Evolutionary conservation across 192 early-diverging fungal genomes (phyloP).

Genomic region (Entomortierella lignicola): DNA sequence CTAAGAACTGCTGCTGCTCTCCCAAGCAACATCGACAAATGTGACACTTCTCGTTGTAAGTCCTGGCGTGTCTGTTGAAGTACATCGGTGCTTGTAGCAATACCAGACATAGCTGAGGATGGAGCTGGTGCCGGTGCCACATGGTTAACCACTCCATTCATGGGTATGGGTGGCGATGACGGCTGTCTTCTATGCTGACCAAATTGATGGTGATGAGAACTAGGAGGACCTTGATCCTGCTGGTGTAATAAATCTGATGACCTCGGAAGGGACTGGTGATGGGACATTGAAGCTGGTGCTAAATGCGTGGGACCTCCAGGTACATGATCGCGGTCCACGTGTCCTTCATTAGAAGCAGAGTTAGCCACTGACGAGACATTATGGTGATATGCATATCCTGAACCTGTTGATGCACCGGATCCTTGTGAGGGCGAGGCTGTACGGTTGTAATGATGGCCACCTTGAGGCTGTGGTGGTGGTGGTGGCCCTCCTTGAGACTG

Average conservation of each 20-base stretch:
- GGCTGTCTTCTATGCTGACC: conserved; percentile 36
- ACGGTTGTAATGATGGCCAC: conserved; percentile 31
- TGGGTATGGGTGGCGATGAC: conserved; percentile 24
- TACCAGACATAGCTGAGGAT: conserved; percentile 5
- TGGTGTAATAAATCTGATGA: conserved; percentile 28
- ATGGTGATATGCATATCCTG: conserved; percentile 42
- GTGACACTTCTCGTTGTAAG: conserved; percentile 64
- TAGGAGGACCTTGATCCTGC: conserved; percentile 26
- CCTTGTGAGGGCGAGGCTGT: conserved; percentile 28
- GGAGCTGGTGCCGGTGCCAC: conserved; percentile 9
- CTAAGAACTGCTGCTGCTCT: conserved; percentile 65
- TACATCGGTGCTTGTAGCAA: conserved; percentile 49
- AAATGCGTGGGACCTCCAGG: conserved; percentile 13
- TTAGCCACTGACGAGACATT: conserved; percentile 9
- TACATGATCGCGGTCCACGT: conserved; percentile 20
- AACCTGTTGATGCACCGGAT: neutral
- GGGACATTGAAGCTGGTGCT: conserved; percentile 27
- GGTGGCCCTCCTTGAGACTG: conserved; percentile 20
- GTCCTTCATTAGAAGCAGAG: conserved; percentile 4
- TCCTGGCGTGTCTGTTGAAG: conserved; percentile 67
- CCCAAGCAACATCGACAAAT: conserved; percentile 61
- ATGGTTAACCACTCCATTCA: conserved; percentile 34
- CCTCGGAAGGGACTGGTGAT: conserved; percentile 29
- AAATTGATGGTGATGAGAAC: conserved; percentile 33
- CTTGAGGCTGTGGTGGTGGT: conserved; percentile 22